phyloP scores from a whole-genome alignment of 1,284 basidiomycete species.

The Leccinum solheimii region DNA sequence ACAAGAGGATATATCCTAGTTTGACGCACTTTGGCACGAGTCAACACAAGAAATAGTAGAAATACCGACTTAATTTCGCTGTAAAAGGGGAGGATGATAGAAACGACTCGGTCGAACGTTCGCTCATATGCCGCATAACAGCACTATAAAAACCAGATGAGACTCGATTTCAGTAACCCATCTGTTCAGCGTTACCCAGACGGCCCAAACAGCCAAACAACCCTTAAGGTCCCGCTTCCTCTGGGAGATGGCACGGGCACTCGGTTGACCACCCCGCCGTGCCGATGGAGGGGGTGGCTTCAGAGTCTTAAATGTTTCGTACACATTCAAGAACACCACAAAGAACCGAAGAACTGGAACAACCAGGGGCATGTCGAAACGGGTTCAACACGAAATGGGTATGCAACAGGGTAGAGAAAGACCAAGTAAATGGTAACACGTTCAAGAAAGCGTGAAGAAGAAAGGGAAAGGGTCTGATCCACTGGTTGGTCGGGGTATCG shows the following conservation, averaged over 20 bases:
- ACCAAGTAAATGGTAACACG: background rate
- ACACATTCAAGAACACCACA: constrained; percentile 75
- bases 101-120: constrained; percentile 58
- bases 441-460: constrained; percentile 2
- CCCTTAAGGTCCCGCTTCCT: constrained; percentile 83
- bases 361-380: constrained; percentile 59
- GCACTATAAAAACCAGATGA: constrained; percentile 45
- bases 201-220: constrained; percentile 75
- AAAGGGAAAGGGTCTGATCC: constrained; percentile 10
- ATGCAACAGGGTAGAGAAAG: constrained; percentile 8
- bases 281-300: constrained; percentile 61
- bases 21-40: constrained; percentile 67
- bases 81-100: constrained; percentile 76
- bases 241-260: constrained; percentile 63
- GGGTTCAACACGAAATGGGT: constrained; percentile 10
- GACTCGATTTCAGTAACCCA: constrained; percentile 14
- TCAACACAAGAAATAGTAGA: constrained; percentile 69
- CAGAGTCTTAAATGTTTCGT: constrained; percentile 79
- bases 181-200: constrained; percentile 61
- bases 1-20: constrained; percentile 4
- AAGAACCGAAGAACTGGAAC: constrained; percentile 65
- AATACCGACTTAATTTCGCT: constrained; percentile 71
- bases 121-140: constrained; percentile 66
- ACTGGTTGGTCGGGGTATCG: constrained; percentile 16
- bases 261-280: constrained; percentile 61